Evolutionary conservation across 192 early-diverging fungal genomes (phyloP), one percentile per base, ranked within the genome.

Genomic region (Hyaloraphidium curvatum): DNA sequence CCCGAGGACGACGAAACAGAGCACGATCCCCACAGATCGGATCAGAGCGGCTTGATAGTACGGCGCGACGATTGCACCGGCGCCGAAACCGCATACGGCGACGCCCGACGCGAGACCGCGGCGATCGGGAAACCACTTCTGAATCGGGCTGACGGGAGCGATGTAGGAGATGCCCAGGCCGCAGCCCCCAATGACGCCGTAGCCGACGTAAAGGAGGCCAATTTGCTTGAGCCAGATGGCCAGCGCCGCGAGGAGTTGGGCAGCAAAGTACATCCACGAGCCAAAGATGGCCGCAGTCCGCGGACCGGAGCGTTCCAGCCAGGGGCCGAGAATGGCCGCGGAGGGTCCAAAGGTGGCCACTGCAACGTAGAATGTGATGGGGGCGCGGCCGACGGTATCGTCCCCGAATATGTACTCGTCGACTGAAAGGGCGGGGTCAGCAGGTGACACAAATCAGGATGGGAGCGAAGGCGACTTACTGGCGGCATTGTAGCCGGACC

Each of bases 11-110:
- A 77, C 61, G 63, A 86, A 86, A 26, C 67, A 71, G 27, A 70
- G 64, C 3, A 79, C 75, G 14, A 86, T 59, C 2, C 78, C 74
- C 14, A 77, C 7, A 7, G 7, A 23, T 4, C 9, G 4, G n/a
- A 50, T n/a, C 48, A 50, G n/a, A 9, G 25, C 64, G 11, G 62
- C 59, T 19, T 80, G 80, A 5, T 81, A 64, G 55, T 72, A 81
- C 40, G 77, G 77, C 25, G 80, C 71, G 14, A 77, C 78, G 41
- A 82, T 78, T 0, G 75, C 68, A 0, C 84, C 84, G 51, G 71
- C 75, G 13, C 84, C 84, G 56, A 86, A 86, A 19, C 81, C 84
- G 54, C 78, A 77, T 39, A 83, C 81, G 1, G 84, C 84, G 40
- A 82, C 63, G 16, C 81, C 84, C 3, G 80, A 77, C 2, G 84